These are phyloP conservation scores for Irpex sp. DNA, from an alignment of 1,284 basidiomycete species.

Conservation along the genomic window DNA sequence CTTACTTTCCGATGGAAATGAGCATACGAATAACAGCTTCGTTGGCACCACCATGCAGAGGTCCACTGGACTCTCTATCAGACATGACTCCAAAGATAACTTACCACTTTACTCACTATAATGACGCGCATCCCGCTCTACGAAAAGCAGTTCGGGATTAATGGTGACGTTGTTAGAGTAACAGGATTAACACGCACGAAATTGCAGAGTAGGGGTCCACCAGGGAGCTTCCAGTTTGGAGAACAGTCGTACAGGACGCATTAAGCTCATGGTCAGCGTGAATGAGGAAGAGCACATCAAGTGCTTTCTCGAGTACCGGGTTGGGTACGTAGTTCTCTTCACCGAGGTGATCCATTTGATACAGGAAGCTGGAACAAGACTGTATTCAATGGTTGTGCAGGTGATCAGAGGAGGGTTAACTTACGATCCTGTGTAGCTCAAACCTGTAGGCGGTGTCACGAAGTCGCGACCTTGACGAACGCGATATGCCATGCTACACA, in stretches of 20 bases:
- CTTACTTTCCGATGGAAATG: conserved; percentile 76
- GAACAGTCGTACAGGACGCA: conserved; percentile 76
- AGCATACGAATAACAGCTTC: conserved; percentile 91
- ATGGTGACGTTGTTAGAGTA: not conserved
- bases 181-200: conserved; percentile 40
- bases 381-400: too few species aligned
- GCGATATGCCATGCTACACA: conserved; percentile 78
- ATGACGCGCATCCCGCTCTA: conserved; percentile 77
- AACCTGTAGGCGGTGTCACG: conserved; percentile 77
- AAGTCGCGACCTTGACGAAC: conserved; percentile 85
- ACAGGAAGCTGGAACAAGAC: conserved; percentile 59
- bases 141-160: not conserved
- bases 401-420: conserved; percentile 23
- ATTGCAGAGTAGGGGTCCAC: conserved; percentile 87
- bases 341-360: conserved; percentile 81
- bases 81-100: not conserved
- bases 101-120: conserved; percentile 57
- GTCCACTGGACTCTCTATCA: conserved; percentile 50
- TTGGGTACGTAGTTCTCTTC: conserved; percentile 74
- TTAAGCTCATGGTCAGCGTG: conserved; percentile 91
- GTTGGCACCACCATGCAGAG: conserved; percentile 82
- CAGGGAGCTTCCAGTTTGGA: conserved; percentile 83
- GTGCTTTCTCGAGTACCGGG: conserved; percentile 78
- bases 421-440: conserved; percentile 81
- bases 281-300: conserved; percentile 82